A percentile compares a stretch with the other conserved stretches of the same genome.
These are phyloP conservation scores for Periglandula ipomoeae DNA, from an alignment of 2,329 filamentous ascomycete species.

Conservation along the genomic window DNA sequence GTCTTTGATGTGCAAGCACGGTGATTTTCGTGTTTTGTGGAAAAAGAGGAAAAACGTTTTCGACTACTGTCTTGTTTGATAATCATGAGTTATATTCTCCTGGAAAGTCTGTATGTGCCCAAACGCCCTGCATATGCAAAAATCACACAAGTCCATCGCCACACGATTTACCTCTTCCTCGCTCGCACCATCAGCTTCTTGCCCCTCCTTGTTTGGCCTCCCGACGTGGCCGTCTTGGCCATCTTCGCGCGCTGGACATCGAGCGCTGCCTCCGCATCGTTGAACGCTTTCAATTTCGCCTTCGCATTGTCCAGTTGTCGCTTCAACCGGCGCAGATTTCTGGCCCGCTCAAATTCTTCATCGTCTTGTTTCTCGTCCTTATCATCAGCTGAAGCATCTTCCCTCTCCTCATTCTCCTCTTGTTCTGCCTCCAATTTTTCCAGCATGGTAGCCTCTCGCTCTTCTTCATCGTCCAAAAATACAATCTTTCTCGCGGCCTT, in stretches of 20 bases:
- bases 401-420: conserved; percentile 15
- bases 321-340: conserved; percentile 34
- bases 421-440: conserved; percentile 23
- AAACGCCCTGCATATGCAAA: conserved; percentile 4
- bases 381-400: conserved; percentile 5
- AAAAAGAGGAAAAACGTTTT: background rate
- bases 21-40: background rate
- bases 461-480: conserved; percentile 35
- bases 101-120: background rate
- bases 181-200: conserved; percentile 54
- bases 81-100: background rate
- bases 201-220: conserved; percentile 49
- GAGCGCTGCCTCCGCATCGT: conserved; percentile 46
- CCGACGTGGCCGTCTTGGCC: conserved; percentile 55
- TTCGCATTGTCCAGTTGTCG: conserved; percentile 40
- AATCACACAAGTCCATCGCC: background rate
- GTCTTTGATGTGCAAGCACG: background rate
- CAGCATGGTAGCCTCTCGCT: conserved; percentile 22
- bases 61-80: too few relatives aligned
- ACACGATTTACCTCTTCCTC: conserved; percentile 43
- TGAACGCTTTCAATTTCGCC: conserved; percentile 45
- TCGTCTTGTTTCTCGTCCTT: conserved; percentile 19
- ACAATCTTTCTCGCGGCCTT: conserved; percentile 39
- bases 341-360: conserved; percentile 29
- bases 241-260: conserved; percentile 53